Evolutionary conservation across 2,329 filamentous ascomycete genomes (phyloP), one percentile per base, ranked within the genome.

Genomic region (Orbilia ellipsospora): DNA sequence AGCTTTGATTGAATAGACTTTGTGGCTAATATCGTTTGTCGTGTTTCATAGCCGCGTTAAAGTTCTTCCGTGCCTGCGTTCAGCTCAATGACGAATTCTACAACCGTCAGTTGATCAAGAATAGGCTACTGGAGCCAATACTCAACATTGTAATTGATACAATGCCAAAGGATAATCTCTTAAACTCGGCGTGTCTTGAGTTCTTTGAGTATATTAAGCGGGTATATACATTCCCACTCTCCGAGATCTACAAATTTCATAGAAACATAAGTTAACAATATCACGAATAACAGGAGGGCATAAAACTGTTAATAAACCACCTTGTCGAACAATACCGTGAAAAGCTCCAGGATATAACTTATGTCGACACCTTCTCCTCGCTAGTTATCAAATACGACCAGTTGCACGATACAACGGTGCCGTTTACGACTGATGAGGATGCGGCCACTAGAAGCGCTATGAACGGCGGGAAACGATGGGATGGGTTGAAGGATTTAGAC

Each of bases 151-250:
- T 98, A 40, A 87, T 91, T 66, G 88, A 92, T 78, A 95, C 93
- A 0, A 91, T 97, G 88, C 92, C 94, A 0, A 89, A 93, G 50
- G 94, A 99, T 82, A 98, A 97, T 79, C 86, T 99, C 2, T 86
- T 98, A 36, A 96, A 95, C 82, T 98, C 94, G 0, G 94, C 94
- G 7, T 97, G 93, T 79, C 86, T 98, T 8, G 95, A 99, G 80
- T 88, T 99, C 51, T 98, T 99, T 78, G 93, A 96, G 80, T 93
- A 90, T 80, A 92, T 98, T 80, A 93, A 90, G 81, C 77, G 79
- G 55, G 83, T 79, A 64, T 73, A 74, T 18, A 12, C 20, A 42
- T 44, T 45, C 40, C 42, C 31, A 28, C 50, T 20, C 36, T 13
- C 28, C 42, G 8, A 16, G 44, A 15, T 2, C 12, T n/a, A 5